A percentile compares a stretch with the other conserved stretches of the same genome.
Evolutionary conservation across 805 yeast genomes (phyloP).

Genomic region (Starmerella stigmatis): DNA sequence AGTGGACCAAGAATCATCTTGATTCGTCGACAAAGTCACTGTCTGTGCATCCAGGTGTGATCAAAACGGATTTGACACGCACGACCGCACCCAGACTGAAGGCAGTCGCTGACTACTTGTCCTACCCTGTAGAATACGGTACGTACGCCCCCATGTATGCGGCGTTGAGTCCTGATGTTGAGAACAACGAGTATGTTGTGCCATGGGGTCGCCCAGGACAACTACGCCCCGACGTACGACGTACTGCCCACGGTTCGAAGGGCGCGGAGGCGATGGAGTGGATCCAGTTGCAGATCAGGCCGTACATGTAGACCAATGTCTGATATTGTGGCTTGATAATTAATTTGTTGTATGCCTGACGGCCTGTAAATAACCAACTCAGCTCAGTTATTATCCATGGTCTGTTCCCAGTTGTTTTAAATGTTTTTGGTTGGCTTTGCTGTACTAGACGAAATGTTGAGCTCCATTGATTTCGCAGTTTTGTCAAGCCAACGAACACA

Average conservation of each 20-base stretch:
- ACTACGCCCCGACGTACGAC: constrained; percentile 33
- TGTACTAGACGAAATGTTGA: no score
- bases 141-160: constrained; percentile 39
- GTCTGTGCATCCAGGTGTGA: constrained; percentile 37
- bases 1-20: constrained; percentile 32
- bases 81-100: constrained; percentile 8
- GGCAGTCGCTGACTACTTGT: constrained; percentile 8
- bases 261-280: constrained; percentile 32
- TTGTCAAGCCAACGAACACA: no score
- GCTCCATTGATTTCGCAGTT: no score
- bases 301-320: background rate
- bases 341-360: no score
- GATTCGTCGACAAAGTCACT: constrained; percentile 29
- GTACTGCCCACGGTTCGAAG: constrained; percentile 29
- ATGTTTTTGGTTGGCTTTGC: no score
- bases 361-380: no score
- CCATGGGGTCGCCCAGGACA: constrained; percentile 38
- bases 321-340: no score
- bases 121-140: constrained; percentile 31
- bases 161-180: constrained; percentile 33
- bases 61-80: constrained; percentile 33
- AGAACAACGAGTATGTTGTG: constrained; percentile 33
- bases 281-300: constrained; percentile 20
- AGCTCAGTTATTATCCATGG: no score
- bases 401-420: no score